Conservation (phyloP, 1,139 yeast genomes). For the Geotrichum reessii region DNA sequence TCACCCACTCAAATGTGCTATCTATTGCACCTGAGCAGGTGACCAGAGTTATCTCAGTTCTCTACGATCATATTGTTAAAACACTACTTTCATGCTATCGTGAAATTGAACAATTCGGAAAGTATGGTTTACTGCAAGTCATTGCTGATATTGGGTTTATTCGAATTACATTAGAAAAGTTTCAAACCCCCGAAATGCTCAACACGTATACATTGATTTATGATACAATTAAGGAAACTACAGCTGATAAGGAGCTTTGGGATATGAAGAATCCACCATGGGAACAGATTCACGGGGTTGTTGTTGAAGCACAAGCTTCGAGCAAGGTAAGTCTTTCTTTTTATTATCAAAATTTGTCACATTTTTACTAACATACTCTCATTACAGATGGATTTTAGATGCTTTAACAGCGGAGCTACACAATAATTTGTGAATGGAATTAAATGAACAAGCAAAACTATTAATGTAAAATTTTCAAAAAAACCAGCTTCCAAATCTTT, state of each 20-base stretch:
- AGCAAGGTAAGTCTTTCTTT: constrained; percentile 10
- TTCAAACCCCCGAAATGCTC: constrained; percentile 32
- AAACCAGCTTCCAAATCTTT: constrained; percentile 18
- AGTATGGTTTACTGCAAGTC: constrained; percentile 38
- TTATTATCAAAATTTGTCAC: not conserved
- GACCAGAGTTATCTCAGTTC: constrained; percentile 41
- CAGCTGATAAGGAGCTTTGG: constrained; percentile 28
- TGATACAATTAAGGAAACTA: constrained; percentile 29
- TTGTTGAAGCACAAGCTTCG: constrained; percentile 22
- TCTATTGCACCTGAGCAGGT: constrained; percentile 46
- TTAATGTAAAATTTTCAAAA: constrained; percentile 5
- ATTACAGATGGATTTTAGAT: constrained; percentile 13
- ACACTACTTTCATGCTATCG: constrained; percentile 44
- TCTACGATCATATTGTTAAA: constrained; percentile 44
- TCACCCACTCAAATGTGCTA: constrained; percentile 48
- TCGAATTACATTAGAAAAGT: constrained; percentile 32
- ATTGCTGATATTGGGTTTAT: constrained; percentile 40
- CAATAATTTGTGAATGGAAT: not conserved
- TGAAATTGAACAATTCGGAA: constrained; percentile 36
- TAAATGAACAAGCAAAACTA: not conserved
- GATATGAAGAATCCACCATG: constrained; percentile 27
- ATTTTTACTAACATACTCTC: not conserved
- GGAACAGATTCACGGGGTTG: constrained; percentile 25
- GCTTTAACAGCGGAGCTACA: constrained; percentile 8
- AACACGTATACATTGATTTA: constrained; percentile 31